phyloP scores from a whole-genome alignment of 1,139 yeast species.

The Komagataea norvegica region DNA sequence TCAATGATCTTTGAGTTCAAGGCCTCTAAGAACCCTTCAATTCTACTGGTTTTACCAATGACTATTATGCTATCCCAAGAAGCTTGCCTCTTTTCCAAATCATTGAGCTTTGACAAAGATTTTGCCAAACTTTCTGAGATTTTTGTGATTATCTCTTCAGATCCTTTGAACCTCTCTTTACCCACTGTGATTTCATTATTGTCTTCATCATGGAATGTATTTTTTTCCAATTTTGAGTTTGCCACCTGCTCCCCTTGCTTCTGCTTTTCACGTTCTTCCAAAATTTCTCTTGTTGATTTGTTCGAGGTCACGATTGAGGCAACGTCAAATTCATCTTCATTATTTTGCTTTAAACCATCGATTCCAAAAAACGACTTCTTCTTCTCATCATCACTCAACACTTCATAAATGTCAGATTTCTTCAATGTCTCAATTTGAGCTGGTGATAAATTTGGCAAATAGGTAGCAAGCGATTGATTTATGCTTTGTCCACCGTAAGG shows the following conservation, averaged over 20 bases:
- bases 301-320: conserved; percentile 85
- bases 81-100: conserved; percentile 69
- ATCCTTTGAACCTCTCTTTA: conserved; percentile 82
- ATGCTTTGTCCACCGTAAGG: conserved; percentile 61
- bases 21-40: conserved; percentile 74
- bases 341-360: conserved; percentile 35
- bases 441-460: conserved; percentile 54
- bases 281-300: conserved; percentile 53
- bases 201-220: conserved; percentile 60
- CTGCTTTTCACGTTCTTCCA: conserved; percentile 52
- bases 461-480: conserved; percentile 45
- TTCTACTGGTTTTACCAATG: conserved; percentile 70
- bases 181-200: conserved; percentile 57
- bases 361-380: conserved; percentile 56
- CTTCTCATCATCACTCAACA: conserved; percentile 57
- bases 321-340: conserved; percentile 68
- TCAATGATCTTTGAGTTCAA: conserved; percentile 54
- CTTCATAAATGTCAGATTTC: conserved; percentile 71
- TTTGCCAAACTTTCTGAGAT: conserved; percentile 54
- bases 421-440: conserved; percentile 73
- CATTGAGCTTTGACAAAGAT: conserved; percentile 53
- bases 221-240: conserved; percentile 61
- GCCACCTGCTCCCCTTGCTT: conserved; percentile 34
- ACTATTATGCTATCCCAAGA: conserved; percentile 82
- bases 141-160: conserved; percentile 49